Conservation (phyloP, 139 green algal species). For the Gonium pectorale region DNA sequence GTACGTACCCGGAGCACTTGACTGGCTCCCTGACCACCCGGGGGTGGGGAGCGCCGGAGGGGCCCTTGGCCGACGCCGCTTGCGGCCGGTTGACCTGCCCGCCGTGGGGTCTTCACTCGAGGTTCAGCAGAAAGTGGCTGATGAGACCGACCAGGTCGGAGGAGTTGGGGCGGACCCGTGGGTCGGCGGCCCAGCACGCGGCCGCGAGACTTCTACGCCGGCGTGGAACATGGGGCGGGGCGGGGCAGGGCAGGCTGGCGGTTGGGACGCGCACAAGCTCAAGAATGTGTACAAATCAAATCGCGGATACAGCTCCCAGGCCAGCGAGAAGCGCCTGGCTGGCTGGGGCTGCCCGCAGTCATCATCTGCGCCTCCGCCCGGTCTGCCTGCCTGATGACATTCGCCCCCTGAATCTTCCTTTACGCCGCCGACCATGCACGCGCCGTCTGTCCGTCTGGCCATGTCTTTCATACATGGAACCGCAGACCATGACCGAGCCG, state of each 20-base stretch:
- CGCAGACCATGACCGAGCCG: too few relatives aligned
- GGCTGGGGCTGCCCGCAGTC: neutral
- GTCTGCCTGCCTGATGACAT: too few relatives aligned
- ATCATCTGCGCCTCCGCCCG: too few relatives aligned
- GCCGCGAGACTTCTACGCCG: neutral
- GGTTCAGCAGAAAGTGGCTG: neutral
- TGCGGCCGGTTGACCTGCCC: too few relatives aligned
- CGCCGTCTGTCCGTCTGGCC: too few relatives aligned
- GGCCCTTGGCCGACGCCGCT: too few relatives aligned
- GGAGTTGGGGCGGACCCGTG: neutral
- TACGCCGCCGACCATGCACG: too few relatives aligned
- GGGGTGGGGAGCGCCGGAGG: too few relatives aligned
- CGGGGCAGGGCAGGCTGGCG: neutral
- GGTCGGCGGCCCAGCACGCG: slow-evolving; percentile 5
- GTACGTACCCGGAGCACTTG: too few relatives aligned
- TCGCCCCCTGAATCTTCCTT: too few relatives aligned
- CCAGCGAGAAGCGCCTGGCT: neutral
- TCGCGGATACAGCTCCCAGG: neutral
- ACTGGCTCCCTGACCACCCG: too few relatives aligned
- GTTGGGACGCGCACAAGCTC: neutral
- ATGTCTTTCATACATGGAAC: too few relatives aligned
- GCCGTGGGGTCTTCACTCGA: slow-evolving; percentile 3
- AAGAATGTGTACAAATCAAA: neutral
- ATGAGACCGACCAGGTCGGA: slow-evolving; percentile 11
- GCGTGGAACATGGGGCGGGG: neutral